Evolutionary conservation across 2,329 filamentous ascomycete species (phyloP), one percentile per base, ranked within the genome.

Genomic region (Alternaria arbusti): DNA sequence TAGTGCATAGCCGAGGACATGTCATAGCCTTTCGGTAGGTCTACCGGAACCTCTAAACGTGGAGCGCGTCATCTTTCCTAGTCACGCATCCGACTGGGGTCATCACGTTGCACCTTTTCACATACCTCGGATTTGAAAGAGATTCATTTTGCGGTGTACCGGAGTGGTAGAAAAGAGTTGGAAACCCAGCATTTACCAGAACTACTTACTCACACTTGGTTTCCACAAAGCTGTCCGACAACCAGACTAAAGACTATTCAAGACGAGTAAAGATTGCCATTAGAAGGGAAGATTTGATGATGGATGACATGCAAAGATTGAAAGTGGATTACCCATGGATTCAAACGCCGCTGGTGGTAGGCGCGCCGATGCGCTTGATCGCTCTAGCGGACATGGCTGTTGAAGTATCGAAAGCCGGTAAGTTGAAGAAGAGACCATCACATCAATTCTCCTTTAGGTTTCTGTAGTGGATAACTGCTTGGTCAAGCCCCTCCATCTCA

Each of bases 291-390:
- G 40, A 46, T 2, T 6, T 4, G 8, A 49, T 44, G 1, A 72
- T 68, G 66, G 36, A 57, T 5, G 12, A 63, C 11, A 57, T 69
- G 15, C 56, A 69, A 47, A 67, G 51, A 59, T 64, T 80, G 57
- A 76, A 71, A 55, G 55, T 64, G 17, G 78, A 81, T 65, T 89
- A 89, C 70, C 87, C 88, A 68, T 91, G 89, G 88, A 84, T 83
- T 5, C 75, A 82, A 36, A 70, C 79, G 3, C 89, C 89, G 6
- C 78, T 91, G 20, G 83, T 93, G 28, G 82, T 85, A 49, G 83
- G 84, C 40, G 90, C 89, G 1, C 91, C 91, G 0, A 93, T 94
- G 91, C 86, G 89, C 49, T 83, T 88, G 36, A 87, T 92, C 57
- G 82, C 84, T 69, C 84, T 77, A 72, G 85, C 75, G 64, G 84